phyloP scores from a whole-genome alignment of 106 monocot genomes.

The Apostasia shenzhenica region DNA sequence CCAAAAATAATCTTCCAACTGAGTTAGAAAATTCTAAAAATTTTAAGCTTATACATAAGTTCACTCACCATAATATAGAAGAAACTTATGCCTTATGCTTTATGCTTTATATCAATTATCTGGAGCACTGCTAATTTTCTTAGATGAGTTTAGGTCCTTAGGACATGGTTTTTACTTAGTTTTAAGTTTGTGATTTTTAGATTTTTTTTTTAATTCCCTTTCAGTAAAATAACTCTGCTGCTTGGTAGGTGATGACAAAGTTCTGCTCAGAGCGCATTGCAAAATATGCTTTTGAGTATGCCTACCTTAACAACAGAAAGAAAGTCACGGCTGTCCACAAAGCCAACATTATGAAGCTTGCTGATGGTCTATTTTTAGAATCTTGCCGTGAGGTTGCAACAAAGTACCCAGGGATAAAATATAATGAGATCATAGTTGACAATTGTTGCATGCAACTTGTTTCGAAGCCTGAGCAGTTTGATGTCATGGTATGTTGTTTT shows the following conservation, averaged over 20 bases:
- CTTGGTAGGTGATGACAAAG: conserved; percentile 25
- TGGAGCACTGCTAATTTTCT: too few species aligned
- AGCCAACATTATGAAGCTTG: conserved; percentile 58
- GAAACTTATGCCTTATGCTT: too few species aligned
- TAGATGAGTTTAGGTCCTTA: too few species aligned
- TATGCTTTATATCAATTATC: too few species aligned
- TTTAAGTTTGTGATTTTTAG: too few species aligned
- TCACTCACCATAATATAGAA: too few species aligned
- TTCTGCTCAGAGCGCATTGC: conserved; percentile 31
- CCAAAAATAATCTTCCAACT: too few species aligned
- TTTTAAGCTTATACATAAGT: too few species aligned
- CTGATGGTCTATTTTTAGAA: conserved; percentile 54
- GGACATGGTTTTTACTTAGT: too few species aligned
- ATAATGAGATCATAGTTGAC: conserved; percentile 57
- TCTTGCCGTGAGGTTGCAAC: conserved; percentile 46
- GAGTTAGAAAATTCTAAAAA: too few species aligned
- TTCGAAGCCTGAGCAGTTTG: conserved; percentile 56
- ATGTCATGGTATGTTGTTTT: conserved; percentile 43
- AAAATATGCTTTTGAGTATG: conserved; percentile 31
- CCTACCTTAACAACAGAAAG: conserved; percentile 26
- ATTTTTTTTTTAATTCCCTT: too few species aligned
- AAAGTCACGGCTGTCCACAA: conserved; percentile 55
- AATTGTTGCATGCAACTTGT: conserved; percentile 68
- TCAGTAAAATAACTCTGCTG: too few species aligned
- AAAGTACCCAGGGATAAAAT: conserved; percentile 49